These are phyloP conservation scores for Penicillium subrubescens DNA, from an alignment of 495 filamentous ascomycete species.

Conservation along the genomic window DNA sequence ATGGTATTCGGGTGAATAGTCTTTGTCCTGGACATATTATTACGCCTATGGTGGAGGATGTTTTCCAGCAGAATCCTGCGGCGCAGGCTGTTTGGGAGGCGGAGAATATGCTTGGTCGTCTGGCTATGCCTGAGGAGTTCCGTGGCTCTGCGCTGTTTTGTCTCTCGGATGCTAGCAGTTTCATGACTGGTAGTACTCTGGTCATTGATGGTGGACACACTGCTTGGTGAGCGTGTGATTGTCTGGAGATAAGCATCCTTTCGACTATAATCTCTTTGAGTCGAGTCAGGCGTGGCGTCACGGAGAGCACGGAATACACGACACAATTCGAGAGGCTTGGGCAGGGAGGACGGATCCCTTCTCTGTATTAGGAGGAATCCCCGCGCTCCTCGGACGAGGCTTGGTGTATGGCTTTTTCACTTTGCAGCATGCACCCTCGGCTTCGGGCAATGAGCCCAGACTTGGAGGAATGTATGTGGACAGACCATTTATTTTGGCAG, in stretches of 20 bases:
- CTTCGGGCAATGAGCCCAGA: neutral
- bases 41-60: constrained; percentile 70
- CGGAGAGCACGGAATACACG: neutral
- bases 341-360: neutral
- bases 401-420: neutral
- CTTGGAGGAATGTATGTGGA: neutral
- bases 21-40: constrained; percentile 71
- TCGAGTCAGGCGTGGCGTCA: neutral
- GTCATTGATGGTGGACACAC: constrained; percentile 67
- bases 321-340: neutral
- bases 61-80: constrained; percentile 66
- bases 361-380: neutral
- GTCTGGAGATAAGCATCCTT: neutral
- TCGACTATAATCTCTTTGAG: too few species aligned
- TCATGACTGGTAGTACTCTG: constrained; percentile 68
- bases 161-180: constrained; percentile 66
- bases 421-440: neutral
- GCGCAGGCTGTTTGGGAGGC: constrained; percentile 61
- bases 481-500: neutral
- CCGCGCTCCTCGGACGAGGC: neutral
- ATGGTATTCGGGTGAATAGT: constrained; percentile 68
- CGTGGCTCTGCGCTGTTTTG: constrained; percentile 63
- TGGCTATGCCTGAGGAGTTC: constrained; percentile 67
- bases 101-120: constrained; percentile 69
- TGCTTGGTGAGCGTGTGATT: constrained; percentile 43